Evolutionary conservation across 345 rosid genomes (phyloP).

Genomic region (Citrus trifoliata): DNA sequence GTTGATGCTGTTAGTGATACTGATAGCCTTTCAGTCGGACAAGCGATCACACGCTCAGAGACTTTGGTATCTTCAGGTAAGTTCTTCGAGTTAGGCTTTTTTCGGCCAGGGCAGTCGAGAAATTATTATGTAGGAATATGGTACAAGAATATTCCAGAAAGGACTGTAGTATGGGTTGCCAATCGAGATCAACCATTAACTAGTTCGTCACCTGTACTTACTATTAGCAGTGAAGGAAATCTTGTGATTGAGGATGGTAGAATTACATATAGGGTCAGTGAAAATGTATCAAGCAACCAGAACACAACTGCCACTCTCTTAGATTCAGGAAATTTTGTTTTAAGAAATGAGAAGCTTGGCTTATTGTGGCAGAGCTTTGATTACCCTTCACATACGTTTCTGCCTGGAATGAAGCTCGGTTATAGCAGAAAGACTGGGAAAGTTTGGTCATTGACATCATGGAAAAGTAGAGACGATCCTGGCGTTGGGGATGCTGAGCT

Average conservation of each 20-base stretch:
- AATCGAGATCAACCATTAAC: neutral
- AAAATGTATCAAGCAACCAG: neutral
- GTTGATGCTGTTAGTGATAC: neutral
- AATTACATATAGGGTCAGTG: neutral
- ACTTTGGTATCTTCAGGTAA: constrained; percentile 11
- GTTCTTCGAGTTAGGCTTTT: constrained; percentile 12
- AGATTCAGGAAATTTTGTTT: constrained; percentile 27
- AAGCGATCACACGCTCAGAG: neutral
- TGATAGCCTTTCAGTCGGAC: constrained; percentile 4
- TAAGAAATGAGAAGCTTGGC: constrained; percentile 13
- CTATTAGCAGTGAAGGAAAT: neutral
- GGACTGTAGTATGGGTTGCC: constrained; percentile 5
- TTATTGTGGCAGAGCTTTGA: constrained; percentile 26
- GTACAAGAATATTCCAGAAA: neutral
- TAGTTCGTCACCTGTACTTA: neutral
- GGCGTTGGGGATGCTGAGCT: neutral
- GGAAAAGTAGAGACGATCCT: constrained; percentile 25
- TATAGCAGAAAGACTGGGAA: constrained; percentile 6
- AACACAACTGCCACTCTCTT: constrained; percentile 9
- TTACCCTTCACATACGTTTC: constrained; percentile 7
- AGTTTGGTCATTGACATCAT: constrained; percentile 11
- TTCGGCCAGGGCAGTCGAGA: neutral
- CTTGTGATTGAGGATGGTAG: constrained; percentile 4
- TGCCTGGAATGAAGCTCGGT: constrained; percentile 21
- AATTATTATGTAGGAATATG: constrained; percentile 15